A percentile compares a stretch with the other conserved stretches of the same genome.
These are phyloP conservation scores for Heimioporus retisporus DNA, from an alignment of 1,284 basidiomycete genomes.

Conservation along the genomic window DNA sequence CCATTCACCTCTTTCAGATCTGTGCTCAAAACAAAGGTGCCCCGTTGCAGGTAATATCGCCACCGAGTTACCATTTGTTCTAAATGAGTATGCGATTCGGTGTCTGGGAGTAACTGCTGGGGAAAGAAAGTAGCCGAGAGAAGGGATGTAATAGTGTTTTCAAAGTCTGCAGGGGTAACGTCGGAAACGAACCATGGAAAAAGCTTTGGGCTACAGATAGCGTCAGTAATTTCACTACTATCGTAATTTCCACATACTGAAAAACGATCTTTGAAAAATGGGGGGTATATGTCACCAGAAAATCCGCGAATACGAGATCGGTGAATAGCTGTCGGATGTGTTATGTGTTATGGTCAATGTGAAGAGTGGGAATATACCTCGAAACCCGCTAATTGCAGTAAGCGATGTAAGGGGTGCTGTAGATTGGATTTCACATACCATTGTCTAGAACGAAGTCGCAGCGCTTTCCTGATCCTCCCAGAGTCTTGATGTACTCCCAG, in stretches of 20 bases:
- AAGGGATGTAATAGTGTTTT: constrained; percentile 59
- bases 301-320: constrained; percentile 96
- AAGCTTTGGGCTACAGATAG: constrained; percentile 74
- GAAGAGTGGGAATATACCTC: constrained; percentile 53
- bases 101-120: constrained; percentile 32
- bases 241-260: constrained; percentile 68
- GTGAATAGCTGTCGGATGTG: constrained; percentile 80
- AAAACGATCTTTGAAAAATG: constrained; percentile 87
- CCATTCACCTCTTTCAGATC: constrained; percentile 52
- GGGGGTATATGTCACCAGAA: constrained; percentile 89
- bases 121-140: constrained; percentile 72
- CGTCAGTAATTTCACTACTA: constrained; percentile 19
- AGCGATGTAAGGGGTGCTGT: background rate
- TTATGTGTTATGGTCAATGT: background rate
- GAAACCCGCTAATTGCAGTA: constrained; percentile 76
- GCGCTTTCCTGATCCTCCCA: constrained; percentile 54
- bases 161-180: constrained; percentile 86
- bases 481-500: constrained; percentile 78
- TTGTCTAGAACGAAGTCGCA: constrained; percentile 96
- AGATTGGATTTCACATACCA: constrained; percentile 55
- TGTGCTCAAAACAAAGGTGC: constrained; percentile 73
- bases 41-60: constrained; percentile 75
- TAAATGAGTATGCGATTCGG: constrained; percentile 55
- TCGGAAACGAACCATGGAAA: constrained; percentile 97
- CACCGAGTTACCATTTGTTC: constrained; percentile 77